Evolutionary conservation across 768 basidiomycete genomes (phyloP).

Genomic region (Suillus spraguei): DNA sequence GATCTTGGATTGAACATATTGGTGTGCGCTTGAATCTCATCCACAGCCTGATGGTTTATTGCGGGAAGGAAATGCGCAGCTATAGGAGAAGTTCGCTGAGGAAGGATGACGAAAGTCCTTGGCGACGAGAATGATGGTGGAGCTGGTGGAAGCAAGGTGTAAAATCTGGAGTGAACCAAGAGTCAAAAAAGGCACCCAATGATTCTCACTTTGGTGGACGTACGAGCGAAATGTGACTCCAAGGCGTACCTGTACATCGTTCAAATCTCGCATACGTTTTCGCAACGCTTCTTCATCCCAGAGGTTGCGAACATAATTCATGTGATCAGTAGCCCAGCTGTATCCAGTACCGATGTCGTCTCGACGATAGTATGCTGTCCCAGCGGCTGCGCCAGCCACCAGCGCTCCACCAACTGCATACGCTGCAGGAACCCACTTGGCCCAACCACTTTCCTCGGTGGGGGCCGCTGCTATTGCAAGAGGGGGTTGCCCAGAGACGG

Average conservation of each 20-base stretch:
- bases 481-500: slow-evolving; percentile 30
- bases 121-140: slow-evolving; percentile 55
- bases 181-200: slow-evolving; percentile 8
- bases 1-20: slow-evolving; percentile 82
- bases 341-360: slow-evolving; percentile 74
- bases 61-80: slow-evolving; percentile 62
- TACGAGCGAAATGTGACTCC: slow-evolving; percentile 77
- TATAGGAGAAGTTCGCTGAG: slow-evolving; percentile 49
- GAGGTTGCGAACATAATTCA: slow-evolving; percentile 84
- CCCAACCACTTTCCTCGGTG: slow-evolving; percentile 45
- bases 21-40: slow-evolving; percentile 85
- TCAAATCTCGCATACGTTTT: slow-evolving; percentile 60
- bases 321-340: slow-evolving; percentile 81
- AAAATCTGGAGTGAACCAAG: slow-evolving; percentile 56
- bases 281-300: slow-evolving; percentile 77
- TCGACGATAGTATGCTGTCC: slow-evolving; percentile 81
- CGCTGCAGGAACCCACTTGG: slow-evolving; percentile 68
- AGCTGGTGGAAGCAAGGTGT: slow-evolving; percentile 72
- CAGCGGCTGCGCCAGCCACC: slow-evolving; percentile 81
- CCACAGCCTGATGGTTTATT: slow-evolving; percentile 64
- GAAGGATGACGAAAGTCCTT: slow-evolving; percentile 82
- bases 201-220: slow-evolving; percentile 29
- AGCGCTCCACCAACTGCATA: slow-evolving; percentile 74
- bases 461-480: slow-evolving; percentile 33
- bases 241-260: slow-evolving; percentile 58